Evolutionary conservation across 805 yeast species (phyloP).

Genomic region (Monosporozyma solicola): DNA sequence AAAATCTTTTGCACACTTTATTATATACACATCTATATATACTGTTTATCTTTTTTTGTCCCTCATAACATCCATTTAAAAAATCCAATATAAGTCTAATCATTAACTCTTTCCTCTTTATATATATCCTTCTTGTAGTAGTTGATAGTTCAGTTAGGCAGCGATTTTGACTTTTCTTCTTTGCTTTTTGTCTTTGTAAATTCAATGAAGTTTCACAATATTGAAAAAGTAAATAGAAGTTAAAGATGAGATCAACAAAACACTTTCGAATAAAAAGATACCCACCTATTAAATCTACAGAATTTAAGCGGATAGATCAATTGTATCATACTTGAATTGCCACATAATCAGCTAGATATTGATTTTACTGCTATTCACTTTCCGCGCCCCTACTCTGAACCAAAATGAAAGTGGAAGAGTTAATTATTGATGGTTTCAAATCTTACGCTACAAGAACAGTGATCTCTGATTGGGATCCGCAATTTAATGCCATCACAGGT

Average conservation of each 20-base stretch:
- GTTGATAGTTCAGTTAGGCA: no score
- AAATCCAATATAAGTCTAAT: constrained; percentile 1
- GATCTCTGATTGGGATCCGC: constrained; percentile 90
- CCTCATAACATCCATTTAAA: constrained; percentile 5
- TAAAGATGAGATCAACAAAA: neutral
- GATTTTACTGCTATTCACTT: neutral
- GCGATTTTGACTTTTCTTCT: no score
- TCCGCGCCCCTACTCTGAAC: neutral
- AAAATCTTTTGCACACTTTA: constrained; percentile 8
- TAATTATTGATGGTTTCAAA: constrained; percentile 94
- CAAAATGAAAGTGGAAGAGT: constrained; percentile 84
- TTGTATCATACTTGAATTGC: neutral
- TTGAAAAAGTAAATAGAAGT: neutral
- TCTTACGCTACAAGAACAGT: constrained; percentile 96
- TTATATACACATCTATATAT: constrained; percentile 3
- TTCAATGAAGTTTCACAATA: neutral
- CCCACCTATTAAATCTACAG: neutral
- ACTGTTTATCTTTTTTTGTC: constrained; percentile 2
- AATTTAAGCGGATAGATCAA: neutral
- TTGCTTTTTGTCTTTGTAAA: neutral
- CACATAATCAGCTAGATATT: neutral
- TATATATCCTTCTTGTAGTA: neutral
- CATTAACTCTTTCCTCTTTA: neutral
- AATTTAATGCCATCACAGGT: constrained; percentile 96
- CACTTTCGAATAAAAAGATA: neutral